Evolutionary conservation across 805 yeast genomes (phyloP).

Genomic region (Pichia exigua): DNA sequence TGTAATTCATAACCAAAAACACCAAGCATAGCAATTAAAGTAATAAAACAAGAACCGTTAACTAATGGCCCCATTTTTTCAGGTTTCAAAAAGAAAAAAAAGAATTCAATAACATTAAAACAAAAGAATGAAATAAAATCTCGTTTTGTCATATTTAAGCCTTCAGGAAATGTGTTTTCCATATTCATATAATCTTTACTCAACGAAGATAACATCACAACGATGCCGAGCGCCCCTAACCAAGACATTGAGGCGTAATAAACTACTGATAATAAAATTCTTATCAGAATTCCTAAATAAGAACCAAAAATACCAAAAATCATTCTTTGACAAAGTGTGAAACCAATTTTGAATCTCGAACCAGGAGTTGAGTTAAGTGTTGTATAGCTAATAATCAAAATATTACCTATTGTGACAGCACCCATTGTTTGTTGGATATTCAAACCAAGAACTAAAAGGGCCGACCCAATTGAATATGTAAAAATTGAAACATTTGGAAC

Average conservation of each 20-base stretch:
- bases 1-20: background rate
- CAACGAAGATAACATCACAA: conserved; percentile 32
- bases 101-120: conserved; percentile 37
- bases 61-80: conserved; percentile 6
- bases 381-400: conserved; percentile 35
- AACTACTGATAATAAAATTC: conserved; percentile 37
- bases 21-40: conserved; percentile 9
- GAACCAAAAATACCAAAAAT: conserved; percentile 41
- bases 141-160: conserved; percentile 31
- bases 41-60: conserved; percentile 10
- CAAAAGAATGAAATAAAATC: conserved; percentile 35
- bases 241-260: conserved; percentile 34
- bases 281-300: conserved; percentile 32
- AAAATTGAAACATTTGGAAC: conserved; percentile 18
- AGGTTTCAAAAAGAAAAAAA: conserved; percentile 28
- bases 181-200: conserved; percentile 33
- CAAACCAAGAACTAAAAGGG: conserved; percentile 32
- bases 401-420: conserved; percentile 34
- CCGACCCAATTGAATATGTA: conserved; percentile 35
- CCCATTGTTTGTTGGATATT: conserved; percentile 8
- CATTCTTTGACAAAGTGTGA: conserved; percentile 35
- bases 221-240: conserved; percentile 37
- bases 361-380: conserved; percentile 41
- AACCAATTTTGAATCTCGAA: conserved; percentile 40
- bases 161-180: conserved; percentile 31